Percentiles rank a stretch among this genome's conserved stretches.
phyloP scores from a whole-genome alignment of 345 rosid species.

The Dimocarpus longan region DNA sequence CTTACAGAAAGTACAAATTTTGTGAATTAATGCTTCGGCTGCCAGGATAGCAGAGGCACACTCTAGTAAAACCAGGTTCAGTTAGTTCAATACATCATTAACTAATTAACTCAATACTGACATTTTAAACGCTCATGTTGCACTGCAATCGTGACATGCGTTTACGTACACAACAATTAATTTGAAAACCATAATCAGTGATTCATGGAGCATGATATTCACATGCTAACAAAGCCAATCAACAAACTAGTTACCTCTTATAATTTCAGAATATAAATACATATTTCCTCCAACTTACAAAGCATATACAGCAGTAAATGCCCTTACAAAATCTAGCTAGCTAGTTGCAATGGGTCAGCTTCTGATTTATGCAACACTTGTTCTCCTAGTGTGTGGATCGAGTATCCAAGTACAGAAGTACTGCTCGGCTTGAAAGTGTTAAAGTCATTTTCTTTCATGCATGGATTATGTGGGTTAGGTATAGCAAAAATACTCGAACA shows the following conservation, averaged over 20 bases:
- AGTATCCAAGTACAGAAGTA: neutral
- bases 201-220: constrained; percentile 9
- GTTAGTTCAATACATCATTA: no score
- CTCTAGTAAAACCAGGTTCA: no score
- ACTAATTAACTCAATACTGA: no score
- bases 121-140: neutral
- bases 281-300: neutral
- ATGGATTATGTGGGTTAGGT: neutral
- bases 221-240: neutral
- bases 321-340: neutral
- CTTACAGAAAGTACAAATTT: neutral
- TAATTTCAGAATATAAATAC: neutral
- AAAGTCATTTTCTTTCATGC: neutral
- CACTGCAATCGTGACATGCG: neutral
- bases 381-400: neutral
- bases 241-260: neutral
- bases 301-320: neutral
- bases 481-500: no score
- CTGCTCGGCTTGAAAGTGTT: neutral
- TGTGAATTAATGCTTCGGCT: neutral
- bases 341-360: neutral
- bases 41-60: no score
- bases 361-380: neutral
- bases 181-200: neutral
- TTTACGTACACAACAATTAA: neutral